Percentiles rank a stretch among this genome's conserved stretches.
Conservation (phyloP, 148 eudicot species). For the Vaccinium darrowii region DNA sequence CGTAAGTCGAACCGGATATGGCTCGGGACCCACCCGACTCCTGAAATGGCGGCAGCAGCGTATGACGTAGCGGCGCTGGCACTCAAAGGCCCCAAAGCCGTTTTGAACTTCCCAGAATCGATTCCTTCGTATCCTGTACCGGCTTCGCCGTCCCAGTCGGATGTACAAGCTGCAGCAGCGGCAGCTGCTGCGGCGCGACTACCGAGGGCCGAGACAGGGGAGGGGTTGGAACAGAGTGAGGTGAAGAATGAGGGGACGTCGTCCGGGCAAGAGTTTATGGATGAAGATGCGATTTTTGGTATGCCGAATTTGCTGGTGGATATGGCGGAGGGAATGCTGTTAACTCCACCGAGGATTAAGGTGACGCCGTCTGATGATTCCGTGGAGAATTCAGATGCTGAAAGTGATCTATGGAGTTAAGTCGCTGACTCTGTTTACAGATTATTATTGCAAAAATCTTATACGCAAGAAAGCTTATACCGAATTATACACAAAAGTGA, state of each 20-base stretch:
- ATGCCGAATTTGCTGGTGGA: conserved; percentile 53
- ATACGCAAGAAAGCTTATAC: too few species aligned
- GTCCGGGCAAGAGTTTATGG: conserved; percentile 24
- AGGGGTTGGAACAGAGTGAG: background rate
- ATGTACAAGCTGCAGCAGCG: conserved; percentile 35
- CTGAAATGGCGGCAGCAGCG: conserved; percentile 51
- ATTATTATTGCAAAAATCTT: background rate
- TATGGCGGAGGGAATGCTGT: conserved; percentile 66
- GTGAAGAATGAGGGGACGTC: background rate
- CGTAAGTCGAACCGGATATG: conserved; percentile 41
- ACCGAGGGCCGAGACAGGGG: background rate
- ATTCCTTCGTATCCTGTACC: conserved; percentile 21
- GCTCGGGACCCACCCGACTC: conserved; percentile 45
- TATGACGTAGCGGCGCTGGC: conserved; percentile 48
- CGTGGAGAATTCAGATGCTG: conserved; percentile 16
- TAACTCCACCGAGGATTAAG: conserved; percentile 47
- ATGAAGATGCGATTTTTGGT: conserved; percentile 47
- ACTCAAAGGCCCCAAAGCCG: conserved; percentile 32
- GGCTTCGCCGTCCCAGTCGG: conserved; percentile 22
- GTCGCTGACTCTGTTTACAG: background rate
- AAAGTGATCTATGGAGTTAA: conserved; percentile 39
- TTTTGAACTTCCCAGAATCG: conserved; percentile 31
- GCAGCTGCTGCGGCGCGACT: background rate
- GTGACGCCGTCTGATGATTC: conserved; percentile 19
- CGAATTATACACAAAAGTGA: too few species aligned